Conservation (phyloP, 2,329 filamentous ascomycete genomes). For the Hymenoscyphus fraxineus region DNA sequence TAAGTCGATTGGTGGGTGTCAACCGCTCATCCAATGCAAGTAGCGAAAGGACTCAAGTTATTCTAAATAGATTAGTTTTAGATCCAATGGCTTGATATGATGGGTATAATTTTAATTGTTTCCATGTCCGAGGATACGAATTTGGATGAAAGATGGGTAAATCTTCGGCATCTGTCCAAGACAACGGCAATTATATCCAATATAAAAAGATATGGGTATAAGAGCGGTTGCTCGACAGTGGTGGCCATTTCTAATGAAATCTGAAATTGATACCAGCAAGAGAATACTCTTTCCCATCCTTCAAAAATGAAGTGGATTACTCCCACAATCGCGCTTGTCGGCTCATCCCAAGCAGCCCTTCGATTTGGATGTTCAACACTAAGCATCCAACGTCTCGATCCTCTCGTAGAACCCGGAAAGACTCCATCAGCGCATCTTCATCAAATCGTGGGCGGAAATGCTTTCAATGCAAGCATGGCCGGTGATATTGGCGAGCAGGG, state of each 20-base stretch:
- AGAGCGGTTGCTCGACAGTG: neutral
- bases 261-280: neutral
- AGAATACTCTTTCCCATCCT: neutral
- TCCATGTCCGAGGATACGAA: neutral
- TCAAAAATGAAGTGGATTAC: conserved; percentile 13
- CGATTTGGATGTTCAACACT: conserved; percentile 19
- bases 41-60: neutral
- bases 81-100: neutral
- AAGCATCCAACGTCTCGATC: conserved; percentile 18
- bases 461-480: conserved; percentile 40
- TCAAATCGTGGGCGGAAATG: conserved; percentile 30
- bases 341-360: conserved; percentile 12
- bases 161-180: neutral
- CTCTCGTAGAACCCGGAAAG: conserved; percentile 17
- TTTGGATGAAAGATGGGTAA: neutral
- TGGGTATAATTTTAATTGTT: neutral
- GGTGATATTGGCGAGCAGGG: conserved; percentile 26
- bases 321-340: conserved; percentile 7
- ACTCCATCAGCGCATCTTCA: conserved; percentile 17
- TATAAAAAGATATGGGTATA: neutral
- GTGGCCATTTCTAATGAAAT: neutral
- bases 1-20: neutral
- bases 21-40: neutral
- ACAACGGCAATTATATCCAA: neutral
- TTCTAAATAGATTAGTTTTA: neutral